Evolutionary conservation across 2,329 filamentous ascomycete genomes (phyloP), one percentile per base, ranked within the genome.

Genomic region (Fusarium sp.): DNA sequence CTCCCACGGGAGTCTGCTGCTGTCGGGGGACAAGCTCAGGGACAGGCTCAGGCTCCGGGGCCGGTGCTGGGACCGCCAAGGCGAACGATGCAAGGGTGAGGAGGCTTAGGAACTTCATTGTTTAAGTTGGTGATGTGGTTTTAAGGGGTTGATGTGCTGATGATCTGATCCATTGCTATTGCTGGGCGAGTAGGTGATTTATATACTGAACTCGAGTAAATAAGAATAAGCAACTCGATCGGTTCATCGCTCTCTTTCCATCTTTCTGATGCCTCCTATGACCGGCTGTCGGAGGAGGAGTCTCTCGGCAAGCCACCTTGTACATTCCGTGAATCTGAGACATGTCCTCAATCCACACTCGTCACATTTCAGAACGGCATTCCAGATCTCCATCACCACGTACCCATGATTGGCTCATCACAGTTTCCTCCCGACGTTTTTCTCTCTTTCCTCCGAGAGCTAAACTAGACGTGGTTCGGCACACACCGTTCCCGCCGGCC

Each of bases 31-130:
- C 23, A 27, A 49, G 44, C 44, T 49, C 44, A 10, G 23, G 23
- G 3, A 27, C 23, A 4, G 14, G 44, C 44, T 49, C 44, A 4
- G 23, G 44, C 14, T 49, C 9, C 9, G 44, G 4, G 44, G 44
- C 44, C 44, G 55, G 34, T 18, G 59, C 25, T 11, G 68, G 68
- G 4, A 57, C 42, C 4, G 68, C 68, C 40, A 60, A 23, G 40
- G 53, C 68, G 7, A 70, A 54, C 6, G 68, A 69, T 9, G 36
- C 65, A 20, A 66, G 50, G 23, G 58, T 54, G 18, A 70, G 11
- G 4, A 70, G 33, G n/a, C 25, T 59, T 6, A 71, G 49, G 20
- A 70, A 69, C 65, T 69, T 70, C 68, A 70, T 70, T 70, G 33
- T 29, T 49, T 27, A 29, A 49, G 25, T 27, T 25, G 7, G 23